Percentiles rank a stretch among this genome's conserved stretches.
These are phyloP conservation scores for Cordyceps tenuipes DNA, from an alignment of 2,329 filamentous ascomycete genomes.

Conservation along the genomic window DNA sequence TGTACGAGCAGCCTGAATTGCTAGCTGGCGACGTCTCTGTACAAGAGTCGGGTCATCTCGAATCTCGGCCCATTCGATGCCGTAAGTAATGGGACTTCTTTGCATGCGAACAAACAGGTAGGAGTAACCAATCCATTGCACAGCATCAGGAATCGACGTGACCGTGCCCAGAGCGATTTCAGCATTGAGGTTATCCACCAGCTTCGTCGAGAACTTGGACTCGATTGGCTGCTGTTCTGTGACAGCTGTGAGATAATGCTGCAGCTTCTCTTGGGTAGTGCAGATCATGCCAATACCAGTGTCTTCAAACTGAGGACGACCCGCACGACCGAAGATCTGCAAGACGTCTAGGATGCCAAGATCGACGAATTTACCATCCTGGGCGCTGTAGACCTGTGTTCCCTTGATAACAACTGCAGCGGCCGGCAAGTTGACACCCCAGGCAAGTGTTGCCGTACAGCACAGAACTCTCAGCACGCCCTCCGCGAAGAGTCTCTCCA, in stretches of 20 bases:
- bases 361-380: conserved; percentile 94
- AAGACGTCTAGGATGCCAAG: conserved; percentile 93
- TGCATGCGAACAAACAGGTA: conserved; percentile 97
- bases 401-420: conserved; percentile 97
- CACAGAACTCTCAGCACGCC: conserved; percentile 95
- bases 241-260: conserved; percentile 85
- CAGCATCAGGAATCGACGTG: conserved; percentile 85
- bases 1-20: conserved; percentile 79
- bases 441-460: conserved; percentile 94
- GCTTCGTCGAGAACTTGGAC: conserved; percentile 85
- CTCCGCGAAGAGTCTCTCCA: conserved; percentile 83
- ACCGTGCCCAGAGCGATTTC: conserved; percentile 92
- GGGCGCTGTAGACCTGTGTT: conserved; percentile 91
- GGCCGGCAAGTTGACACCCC: conserved; percentile 97
- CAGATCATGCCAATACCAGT: conserved; percentile 97
- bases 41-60: conserved; percentile 82
- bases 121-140: conserved; percentile 96
- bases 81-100: conserved; percentile 82
- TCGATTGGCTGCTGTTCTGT: conserved; percentile 97
- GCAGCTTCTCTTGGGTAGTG: conserved; percentile 86
- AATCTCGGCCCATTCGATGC: conserved; percentile 89
- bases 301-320: conserved; percentile 94
- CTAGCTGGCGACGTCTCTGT: conserved; percentile 72
- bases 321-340: conserved; percentile 96
- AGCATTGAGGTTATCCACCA: conserved; percentile 95